Percentiles rank a stretch among this genome's conserved stretches.
Evolutionary conservation across 805 yeast species (phyloP).

Genomic region (Candida schatavii): DNA sequence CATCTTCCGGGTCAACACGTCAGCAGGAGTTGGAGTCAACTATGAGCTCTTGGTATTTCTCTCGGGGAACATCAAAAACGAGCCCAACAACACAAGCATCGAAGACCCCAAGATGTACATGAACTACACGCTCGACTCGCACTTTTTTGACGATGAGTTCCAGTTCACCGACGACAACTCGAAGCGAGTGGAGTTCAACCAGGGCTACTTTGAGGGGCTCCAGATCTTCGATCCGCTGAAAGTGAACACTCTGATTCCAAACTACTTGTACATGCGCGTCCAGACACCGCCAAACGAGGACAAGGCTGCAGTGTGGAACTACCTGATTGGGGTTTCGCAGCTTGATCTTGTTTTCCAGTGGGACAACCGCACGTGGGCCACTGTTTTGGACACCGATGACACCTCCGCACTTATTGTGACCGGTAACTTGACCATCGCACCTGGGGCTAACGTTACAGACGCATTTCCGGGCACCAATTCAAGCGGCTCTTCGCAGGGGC

Average conservation of each 20-base stretch:
- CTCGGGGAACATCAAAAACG: conserved; percentile 49
- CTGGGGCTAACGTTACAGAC: not conserved
- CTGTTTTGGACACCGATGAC: conserved; percentile 68
- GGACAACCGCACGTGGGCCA: conserved; percentile 56
- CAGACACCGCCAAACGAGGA: conserved; percentile 40
- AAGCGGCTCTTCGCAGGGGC: too few species aligned
- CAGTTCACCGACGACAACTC: not conserved
- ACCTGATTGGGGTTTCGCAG: conserved; percentile 65
- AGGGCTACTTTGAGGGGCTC: conserved; percentile 40
- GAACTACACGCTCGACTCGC: not conserved
- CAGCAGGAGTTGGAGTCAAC: conserved; percentile 43
- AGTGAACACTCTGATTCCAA: conserved; percentile 18
- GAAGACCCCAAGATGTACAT: not conserved
- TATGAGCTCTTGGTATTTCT: conserved; percentile 48
- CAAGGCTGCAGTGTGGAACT: conserved; percentile 48
- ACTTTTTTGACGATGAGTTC: not conserved
- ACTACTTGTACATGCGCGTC: conserved; percentile 34
- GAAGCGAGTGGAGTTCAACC: conserved; percentile 23
- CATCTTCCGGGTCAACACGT: conserved; percentile 43
- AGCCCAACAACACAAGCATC: conserved; percentile 23
- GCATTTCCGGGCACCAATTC: conserved; percentile 7
- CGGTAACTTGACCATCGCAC: conserved; percentile 39
- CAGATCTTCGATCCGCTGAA: conserved; percentile 15
- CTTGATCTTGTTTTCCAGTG: conserved; percentile 65
- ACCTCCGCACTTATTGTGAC: conserved; percentile 65